Percentiles rank a stretch among this genome's conserved stretches.
phyloP scores from a whole-genome alignment of 129 eudicot species.

The Centella asiatica region DNA sequence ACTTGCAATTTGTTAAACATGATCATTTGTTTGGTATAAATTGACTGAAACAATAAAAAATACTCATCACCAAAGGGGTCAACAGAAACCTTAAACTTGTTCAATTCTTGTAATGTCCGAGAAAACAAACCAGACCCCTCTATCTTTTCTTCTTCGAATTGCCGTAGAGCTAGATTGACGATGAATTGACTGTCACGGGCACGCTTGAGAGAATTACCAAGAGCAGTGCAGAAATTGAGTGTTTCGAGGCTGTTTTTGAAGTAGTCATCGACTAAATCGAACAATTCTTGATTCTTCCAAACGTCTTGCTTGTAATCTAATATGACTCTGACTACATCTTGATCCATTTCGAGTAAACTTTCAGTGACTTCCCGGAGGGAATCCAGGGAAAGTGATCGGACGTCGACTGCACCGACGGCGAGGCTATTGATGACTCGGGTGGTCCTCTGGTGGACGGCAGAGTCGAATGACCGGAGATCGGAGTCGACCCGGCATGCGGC shows the following conservation, averaged over 20 bases:
- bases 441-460: slow-evolving; percentile 43
- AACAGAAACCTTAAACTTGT: slow-evolving; percentile 32
- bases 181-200: slow-evolving; percentile 45
- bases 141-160: slow-evolving; percentile 31
- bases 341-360: slow-evolving; percentile 52
- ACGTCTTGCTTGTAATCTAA: slow-evolving; percentile 47
- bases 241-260: slow-evolving; percentile 51
- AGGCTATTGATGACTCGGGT: slow-evolving; percentile 49
- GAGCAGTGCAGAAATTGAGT: slow-evolving; percentile 48
- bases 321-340: slow-evolving; percentile 48
- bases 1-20: slow-evolving; percentile 47
- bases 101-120: slow-evolving; percentile 38
- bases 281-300: slow-evolving; percentile 54
- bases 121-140: slow-evolving; percentile 16
- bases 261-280: slow-evolving; percentile 49
- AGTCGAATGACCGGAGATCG: slow-evolving; percentile 52
- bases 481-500: slow-evolving; percentile 61
- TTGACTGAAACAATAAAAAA: slow-evolving; percentile 35
- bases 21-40: slow-evolving; percentile 31
- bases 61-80: slow-evolving; percentile 48
- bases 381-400: slow-evolving; percentile 49
- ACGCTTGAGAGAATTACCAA: slow-evolving; percentile 41
- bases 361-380: slow-evolving; percentile 56
- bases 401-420: slow-evolving; percentile 54
- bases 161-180: slow-evolving; percentile 34